Base-by-base conservation (phyloP, 1,139 yeast genomes). In the Saccharomycopsis phalli region DNA sequence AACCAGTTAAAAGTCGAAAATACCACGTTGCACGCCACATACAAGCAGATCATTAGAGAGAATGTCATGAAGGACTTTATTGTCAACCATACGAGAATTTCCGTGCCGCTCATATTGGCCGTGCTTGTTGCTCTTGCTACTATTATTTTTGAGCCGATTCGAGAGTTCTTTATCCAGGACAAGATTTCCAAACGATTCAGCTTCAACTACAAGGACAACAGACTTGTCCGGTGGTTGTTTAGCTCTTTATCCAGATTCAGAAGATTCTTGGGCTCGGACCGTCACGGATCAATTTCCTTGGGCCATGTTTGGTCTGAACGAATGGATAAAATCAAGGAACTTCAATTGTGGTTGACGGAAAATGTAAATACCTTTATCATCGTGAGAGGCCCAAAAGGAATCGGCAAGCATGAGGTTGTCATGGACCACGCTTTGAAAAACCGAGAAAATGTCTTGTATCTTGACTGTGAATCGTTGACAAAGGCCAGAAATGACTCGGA, bases 361-460 rank as follows among this genome's bases (percentile, higher is more conserved):
- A 84, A 83, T 47, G 74, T 75, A n/a, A 73, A 75, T 51, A 84
- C 96, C 2, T 91, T 87, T 56, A 86, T 88, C 28, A 75, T 91
- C 2, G 80, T 91, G 2, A 76, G 80, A 49, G 98, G 98, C 3
- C 98, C 98, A 2, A 72, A 86, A 50, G 98, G 98, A 4, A 77
- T 94, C 19, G 98, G 98, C 13, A 91, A 91, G 52, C 74, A 77
- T 47, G 93, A 81, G 46, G 65, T 91, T 48, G 87, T 91, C 3
- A 65, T 78, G 55, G 78, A 79, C 38, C 76, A 80, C 53, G 79
- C 83, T 1, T 64, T 86, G 36, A 62, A 66, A 33, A 72, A 63
- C 26, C 67, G 79, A 31, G 62, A 65, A 16, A 77, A 79, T 49
- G 71, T 83, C 3, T 65, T 91, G 36, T 69, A 74, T 41, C 58